phyloP scores from a whole-genome alignment of 1,284 basidiomycete species.

The Porodaedalea pini region DNA sequence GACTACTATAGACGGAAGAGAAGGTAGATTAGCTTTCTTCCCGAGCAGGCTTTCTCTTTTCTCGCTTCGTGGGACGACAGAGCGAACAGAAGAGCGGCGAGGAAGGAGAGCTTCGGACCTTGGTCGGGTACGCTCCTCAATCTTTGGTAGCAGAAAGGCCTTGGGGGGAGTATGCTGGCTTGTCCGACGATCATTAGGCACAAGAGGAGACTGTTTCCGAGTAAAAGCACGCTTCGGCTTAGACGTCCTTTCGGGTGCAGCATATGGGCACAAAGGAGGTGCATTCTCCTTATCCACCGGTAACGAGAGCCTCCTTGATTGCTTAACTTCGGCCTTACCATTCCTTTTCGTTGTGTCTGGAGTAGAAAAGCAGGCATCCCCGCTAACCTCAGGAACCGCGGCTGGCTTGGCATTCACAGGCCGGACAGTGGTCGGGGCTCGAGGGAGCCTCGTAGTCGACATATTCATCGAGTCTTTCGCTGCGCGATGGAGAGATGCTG shows the following conservation, averaged over 20 bases:
- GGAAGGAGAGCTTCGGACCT: neutral
- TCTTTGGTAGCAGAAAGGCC: slow-evolving; percentile 11
- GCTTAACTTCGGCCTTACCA: neutral
- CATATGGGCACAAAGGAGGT: neutral
- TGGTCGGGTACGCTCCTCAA: neutral
- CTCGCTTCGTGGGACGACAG: neutral
- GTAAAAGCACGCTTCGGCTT: neutral
- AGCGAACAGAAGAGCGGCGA: slow-evolving; percentile 1
- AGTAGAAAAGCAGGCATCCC: neutral
- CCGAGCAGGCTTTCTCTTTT: neutral
- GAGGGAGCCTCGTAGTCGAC: neutral
- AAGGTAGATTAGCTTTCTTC: slow-evolving; percentile 1
- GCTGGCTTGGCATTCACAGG: neutral
- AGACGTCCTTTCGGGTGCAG: neutral
- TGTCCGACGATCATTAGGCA: neutral
- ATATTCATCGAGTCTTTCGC: neutral
- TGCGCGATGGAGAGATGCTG: neutral
- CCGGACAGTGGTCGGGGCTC: neutral
- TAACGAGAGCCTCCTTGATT: neutral
- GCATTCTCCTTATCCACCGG: slow-evolving; percentile 10
- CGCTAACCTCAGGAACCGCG: neutral
- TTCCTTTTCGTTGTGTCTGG: neutral
- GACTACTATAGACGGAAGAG: slow-evolving; percentile 14
- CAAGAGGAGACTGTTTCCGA: slow-evolving; percentile 1
- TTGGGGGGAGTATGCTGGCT: neutral